Evolutionary conservation across 163 green algal species (phyloP), one percentile per base, ranked within the genome.

Genomic region (Chloromonas sp.): DNA sequence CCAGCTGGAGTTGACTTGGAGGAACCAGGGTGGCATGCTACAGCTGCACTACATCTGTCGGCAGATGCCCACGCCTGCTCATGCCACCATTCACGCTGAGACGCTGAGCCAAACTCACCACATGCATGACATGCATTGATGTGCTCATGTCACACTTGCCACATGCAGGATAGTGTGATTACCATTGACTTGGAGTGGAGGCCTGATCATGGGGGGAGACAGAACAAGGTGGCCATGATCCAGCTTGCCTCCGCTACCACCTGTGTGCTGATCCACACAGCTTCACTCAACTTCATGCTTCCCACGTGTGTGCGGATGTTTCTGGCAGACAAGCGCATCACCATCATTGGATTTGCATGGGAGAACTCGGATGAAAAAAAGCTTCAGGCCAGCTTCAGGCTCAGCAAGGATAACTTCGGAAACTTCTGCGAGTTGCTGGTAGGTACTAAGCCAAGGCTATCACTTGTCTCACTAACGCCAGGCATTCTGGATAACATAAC

Each of bases 111-210:
- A 36, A 36, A 36, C 36, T 36, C 36, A 36, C 36, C 36, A 36
- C 36, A 36, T 36, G 36, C 36, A 36, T 36, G 36, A 36, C 36
- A 36, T 36, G 36, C 36, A 36, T 36, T 36, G 36, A 36, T 36
- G 36, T 36, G 36, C 36, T 36, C 36, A 36, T 36, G 36, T 36
- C 36, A 36, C 36, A 36, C 36, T 36, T 36, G 36, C 36, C 36
- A 36, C 36, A 36, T 36, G 61, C 14, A 84, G 82, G 82, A 95
- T 81, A 77, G 81, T 1, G 15, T 93, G 2, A 59, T 95, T 0
- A 86, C 90, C n/a, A 94, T 95, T 81, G 92, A 95, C 85, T 81
- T 95, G 77, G 92, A 95, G 86, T 95, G 92, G 92, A 82, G 84
- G 57, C 92, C 92, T 1, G 89, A 93, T n/a, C 85, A 83, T 0